phyloP scores from a whole-genome alignment of 495 filamentous ascomycete genomes.

The Neurospora sublineolata region DNA sequence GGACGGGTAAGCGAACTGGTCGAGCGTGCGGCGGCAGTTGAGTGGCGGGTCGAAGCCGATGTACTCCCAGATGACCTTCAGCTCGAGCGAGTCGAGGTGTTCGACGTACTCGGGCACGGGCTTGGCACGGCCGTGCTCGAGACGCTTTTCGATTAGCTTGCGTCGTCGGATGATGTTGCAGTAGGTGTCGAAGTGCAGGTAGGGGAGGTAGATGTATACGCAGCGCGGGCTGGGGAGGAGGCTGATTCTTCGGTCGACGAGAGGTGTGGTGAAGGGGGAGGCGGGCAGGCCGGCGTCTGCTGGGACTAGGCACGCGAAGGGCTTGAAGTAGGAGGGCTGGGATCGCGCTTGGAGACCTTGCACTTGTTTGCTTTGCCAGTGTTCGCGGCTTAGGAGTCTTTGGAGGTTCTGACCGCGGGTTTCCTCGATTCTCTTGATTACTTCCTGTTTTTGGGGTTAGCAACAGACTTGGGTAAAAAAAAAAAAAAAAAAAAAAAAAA shows the following conservation, averaged over 20 bases:
- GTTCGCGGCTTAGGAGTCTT: slow-evolving; percentile 38
- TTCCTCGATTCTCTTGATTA: slow-evolving; percentile 26
- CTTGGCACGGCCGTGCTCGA: slow-evolving; percentile 44
- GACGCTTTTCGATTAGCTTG: slow-evolving; percentile 42
- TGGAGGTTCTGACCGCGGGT: slow-evolving; percentile 25
- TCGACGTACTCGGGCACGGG: slow-evolving; percentile 46
- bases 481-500: slow-evolving; percentile 7
- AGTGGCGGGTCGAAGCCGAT: slow-evolving; percentile 53
- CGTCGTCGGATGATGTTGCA: slow-evolving; percentile 47
- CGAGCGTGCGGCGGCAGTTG: slow-evolving; percentile 52
- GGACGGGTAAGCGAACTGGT: slow-evolving; percentile 56
- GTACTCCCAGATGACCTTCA: slow-evolving; percentile 53
- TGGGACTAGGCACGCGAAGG: slow-evolving; percentile 33
- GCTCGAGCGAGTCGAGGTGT: slow-evolving; percentile 41
- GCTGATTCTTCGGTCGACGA: neutral
- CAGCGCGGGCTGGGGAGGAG: slow-evolving; percentile 23
- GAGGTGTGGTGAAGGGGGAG: neutral
- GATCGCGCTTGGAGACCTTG: slow-evolving; percentile 34
- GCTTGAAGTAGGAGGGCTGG: slow-evolving; percentile 35
- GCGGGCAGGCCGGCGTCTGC: slow-evolving; percentile 19
- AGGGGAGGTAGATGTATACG: slow-evolving; percentile 35
- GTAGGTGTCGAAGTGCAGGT: slow-evolving; percentile 61
- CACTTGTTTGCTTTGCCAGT: slow-evolving; percentile 35
- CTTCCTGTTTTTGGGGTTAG: slow-evolving; percentile 20
- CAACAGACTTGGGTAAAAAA: slow-evolving; percentile 12